Evolutionary conservation across 106 monocot genomes (phyloP).

Genomic region (Apostasia ramifera): DNA sequence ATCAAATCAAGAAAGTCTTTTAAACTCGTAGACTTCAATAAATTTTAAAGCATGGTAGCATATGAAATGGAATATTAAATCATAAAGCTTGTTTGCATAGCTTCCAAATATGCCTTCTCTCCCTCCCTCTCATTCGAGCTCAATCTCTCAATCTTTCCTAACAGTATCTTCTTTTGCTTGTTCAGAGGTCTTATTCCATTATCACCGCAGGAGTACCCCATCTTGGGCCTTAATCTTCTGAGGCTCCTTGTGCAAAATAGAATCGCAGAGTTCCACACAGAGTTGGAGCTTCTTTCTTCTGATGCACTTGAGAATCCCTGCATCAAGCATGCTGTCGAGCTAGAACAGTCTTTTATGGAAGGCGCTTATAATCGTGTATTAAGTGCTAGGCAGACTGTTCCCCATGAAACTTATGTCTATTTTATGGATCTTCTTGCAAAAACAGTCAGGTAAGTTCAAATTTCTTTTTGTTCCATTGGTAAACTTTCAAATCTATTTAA

Average conservation of each 20-base stretch:
- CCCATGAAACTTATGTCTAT: slow-evolving; percentile 90
- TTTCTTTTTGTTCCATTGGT: background rate
- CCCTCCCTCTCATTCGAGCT: background rate
- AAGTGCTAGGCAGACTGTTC: slow-evolving; percentile 78
- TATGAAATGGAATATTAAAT: background rate
- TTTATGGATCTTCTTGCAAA: slow-evolving; percentile 99
- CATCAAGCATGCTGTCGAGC: slow-evolving; percentile 89
- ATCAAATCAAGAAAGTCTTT: background rate
- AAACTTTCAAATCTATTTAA: background rate
- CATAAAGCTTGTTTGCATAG: background rate
- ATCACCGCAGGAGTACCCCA: slow-evolving; percentile 78
- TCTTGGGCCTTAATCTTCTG: slow-evolving; percentile 91
- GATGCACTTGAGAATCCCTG: slow-evolving; percentile 76
- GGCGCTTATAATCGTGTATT: slow-evolving; percentile 90
- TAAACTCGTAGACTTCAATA: background rate
- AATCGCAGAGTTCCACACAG: slow-evolving; percentile 97
- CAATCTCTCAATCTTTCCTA: background rate
- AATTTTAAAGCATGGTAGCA: background rate
- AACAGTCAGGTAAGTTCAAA: slow-evolving; percentile 58
- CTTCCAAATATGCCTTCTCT: background rate
- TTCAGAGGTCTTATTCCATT: slow-evolving; percentile 59
- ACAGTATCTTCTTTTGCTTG: slow-evolving; percentile 1
- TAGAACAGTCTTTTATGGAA: slow-evolving; percentile 98
- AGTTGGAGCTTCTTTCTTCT: slow-evolving; percentile 73
- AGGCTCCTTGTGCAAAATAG: slow-evolving; percentile 93